A percentile compares a stretch with the other conserved stretches of the same genome.
Conservation (phyloP, 2,329 filamentous ascomycete species). For the Penicillium sp. region DNA sequence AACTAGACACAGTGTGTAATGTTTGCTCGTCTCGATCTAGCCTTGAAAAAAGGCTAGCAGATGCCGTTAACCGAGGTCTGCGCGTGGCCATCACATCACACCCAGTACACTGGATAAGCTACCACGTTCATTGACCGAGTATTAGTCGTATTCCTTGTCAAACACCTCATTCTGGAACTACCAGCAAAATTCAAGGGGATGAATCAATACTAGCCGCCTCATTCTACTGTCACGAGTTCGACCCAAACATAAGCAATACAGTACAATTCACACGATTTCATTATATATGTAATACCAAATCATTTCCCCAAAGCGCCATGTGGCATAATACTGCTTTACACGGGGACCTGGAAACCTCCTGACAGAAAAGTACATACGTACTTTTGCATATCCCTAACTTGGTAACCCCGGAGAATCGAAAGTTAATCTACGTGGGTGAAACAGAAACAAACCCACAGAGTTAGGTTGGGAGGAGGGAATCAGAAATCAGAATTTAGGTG, state of each 20-base stretch:
- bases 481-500: background rate
- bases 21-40: background rate
- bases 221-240: background rate
- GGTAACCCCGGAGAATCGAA: background rate
- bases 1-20: background rate
- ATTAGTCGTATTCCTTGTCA: background rate
- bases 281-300: background rate
- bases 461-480: background rate
- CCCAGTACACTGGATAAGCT: background rate
- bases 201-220: background rate
- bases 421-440: background rate
- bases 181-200: background rate
- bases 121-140: background rate
- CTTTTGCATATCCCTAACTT: slow-evolving; percentile 5
- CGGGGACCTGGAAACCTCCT: background rate
- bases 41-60: background rate
- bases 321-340: background rate
- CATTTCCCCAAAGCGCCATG: background rate
- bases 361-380: slow-evolving; percentile 17
- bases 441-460: background rate
- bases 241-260: no score
- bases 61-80: slow-evolving; percentile 5
- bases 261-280: background rate
- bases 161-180: background rate
- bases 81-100: slow-evolving; percentile 6